Evolutionary conservation across 108 stramenopile genomes (phyloP).

Genomic region (Chaetoceros muelleri): DNA sequence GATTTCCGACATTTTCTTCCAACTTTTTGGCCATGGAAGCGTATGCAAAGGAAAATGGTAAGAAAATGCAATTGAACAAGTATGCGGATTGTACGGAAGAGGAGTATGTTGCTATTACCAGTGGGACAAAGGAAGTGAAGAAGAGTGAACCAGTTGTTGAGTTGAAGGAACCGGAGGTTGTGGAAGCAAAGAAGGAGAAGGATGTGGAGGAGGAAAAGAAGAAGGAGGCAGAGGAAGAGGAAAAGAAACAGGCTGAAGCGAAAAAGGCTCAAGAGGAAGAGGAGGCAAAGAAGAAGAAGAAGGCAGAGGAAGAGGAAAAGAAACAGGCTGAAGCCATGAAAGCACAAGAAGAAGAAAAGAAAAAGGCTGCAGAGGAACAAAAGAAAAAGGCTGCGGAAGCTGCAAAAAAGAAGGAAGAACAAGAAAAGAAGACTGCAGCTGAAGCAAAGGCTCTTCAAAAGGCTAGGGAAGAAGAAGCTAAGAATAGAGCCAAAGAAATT

Average conservation of each 20-base stretch:
- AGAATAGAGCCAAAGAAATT: conserved; percentile 14
- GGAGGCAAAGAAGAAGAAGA: conserved; percentile 5
- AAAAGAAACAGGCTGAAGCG: conserved; percentile 13
- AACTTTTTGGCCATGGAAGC: conserved; percentile 84
- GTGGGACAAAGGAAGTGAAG: conserved; percentile 5
- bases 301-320: conserved; percentile 8
- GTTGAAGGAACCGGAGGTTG: conserved; percentile 1
- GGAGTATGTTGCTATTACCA: conserved; percentile 20
- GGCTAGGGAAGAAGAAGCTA: conserved; percentile 5
- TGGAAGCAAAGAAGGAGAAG: background rate
- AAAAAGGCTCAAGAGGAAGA: conserved; percentile 1
- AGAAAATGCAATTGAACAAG: conserved; percentile 46
- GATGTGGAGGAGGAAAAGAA: conserved; percentile 13
- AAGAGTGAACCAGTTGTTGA: conserved; percentile 11
- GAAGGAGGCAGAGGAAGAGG: conserved; percentile 11
- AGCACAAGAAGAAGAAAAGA: conserved; percentile 11
- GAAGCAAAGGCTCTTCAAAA: background rate
- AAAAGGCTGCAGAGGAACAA: conserved; percentile 4
- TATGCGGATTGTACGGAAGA: conserved; percentile 58
- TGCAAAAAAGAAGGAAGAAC: conserved; percentile 2
- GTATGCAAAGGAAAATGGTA: conserved; percentile 60
- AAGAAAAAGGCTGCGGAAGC: conserved; percentile 11
- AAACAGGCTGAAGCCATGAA: conserved; percentile 18
- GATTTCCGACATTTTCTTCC: conserved; percentile 56
- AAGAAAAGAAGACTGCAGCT: conserved; percentile 4